Base-by-base conservation (phyloP, 2,329 filamentous ascomycete species). In the Aureobasidium vineae region DNA sequence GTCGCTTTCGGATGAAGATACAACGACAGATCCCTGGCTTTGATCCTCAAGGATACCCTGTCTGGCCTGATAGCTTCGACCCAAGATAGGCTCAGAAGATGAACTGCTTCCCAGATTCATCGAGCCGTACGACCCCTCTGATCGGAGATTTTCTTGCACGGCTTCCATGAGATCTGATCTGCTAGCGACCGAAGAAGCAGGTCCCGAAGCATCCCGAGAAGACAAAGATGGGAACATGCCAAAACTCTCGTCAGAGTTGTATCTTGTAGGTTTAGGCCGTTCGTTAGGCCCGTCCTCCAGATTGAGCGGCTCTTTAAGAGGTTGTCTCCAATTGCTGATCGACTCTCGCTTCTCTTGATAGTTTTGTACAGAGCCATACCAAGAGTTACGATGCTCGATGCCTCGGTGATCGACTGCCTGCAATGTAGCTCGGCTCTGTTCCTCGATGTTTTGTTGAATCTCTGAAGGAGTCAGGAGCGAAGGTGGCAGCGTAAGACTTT, bases 201-300 rank as follows among this genome's bases (percentile, higher is more conserved):
- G 81, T 40, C 83, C 76, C 4, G 84, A 87, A 64, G 80, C 80
- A 6, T 79, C 80, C 63, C 83, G 79, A 6, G 85, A 88, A 67
- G 84, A 83, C 11, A 85, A 86, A n/a, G 84, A 83, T 45, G 85
- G 86, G 69, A 88, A 86, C 82, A 88, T 87, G 26, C 82, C 78
- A 70, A 88, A 87, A 73, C 85, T 88, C 69, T 88, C 86, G 7
- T 82, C 80, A 28, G 85, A 88, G 70, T 86, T 82, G 70, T 85
- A 84, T 41, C 52, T 56, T 15, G 40, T 47, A 16, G 52, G 26
- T 21, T 36, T 59, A 21, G 53, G 59, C 11, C 59, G 43, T 26
- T 56, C 59, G 13, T 11, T 33, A 16, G 21, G 28, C 21, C 23
- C 61, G 41, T 69, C 64, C 21, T 75, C 73, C 1, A 75, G 68